A percentile compares a stretch with the other conserved stretches of the same genome.
Evolutionary conservation across 2,329 filamentous ascomycete species (phyloP).

Genomic region (Cordyceps javanica): DNA sequence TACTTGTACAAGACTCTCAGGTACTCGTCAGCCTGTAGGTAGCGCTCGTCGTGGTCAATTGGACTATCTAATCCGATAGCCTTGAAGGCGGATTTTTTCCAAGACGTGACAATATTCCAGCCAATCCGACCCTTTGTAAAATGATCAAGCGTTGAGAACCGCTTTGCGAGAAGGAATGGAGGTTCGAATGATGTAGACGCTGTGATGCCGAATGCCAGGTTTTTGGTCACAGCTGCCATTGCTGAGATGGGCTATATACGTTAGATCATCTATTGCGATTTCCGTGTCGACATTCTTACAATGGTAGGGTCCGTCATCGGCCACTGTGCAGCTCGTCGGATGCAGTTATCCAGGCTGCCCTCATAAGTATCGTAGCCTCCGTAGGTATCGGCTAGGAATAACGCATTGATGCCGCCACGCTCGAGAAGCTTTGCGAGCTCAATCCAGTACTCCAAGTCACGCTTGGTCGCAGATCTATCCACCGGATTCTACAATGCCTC

Average conservation of each 20-base stretch:
- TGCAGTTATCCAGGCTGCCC: background rate
- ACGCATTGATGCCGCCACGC: background rate
- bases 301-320: background rate
- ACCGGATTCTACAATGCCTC: background rate
- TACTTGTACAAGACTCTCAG: background rate
- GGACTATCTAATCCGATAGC: background rate
- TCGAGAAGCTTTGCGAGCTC: background rate
- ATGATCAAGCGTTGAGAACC: background rate
- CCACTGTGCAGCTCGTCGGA: background rate
- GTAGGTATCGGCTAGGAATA: background rate
- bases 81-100: background rate
- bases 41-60: background rate
- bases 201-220: background rate
- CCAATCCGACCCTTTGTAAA: background rate
- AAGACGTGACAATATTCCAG: background rate
- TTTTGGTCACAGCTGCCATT: background rate
- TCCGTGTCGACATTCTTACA: background rate
- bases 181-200: background rate
- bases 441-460: background rate
- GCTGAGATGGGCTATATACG: background rate
- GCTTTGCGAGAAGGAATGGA: background rate
- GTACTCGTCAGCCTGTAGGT: background rate
- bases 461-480: background rate
- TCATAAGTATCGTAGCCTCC: background rate
- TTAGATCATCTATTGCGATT: background rate